phyloP scores from a whole-genome alignment of 805 yeast species.

The Lipomyces oligophaga region DNA sequence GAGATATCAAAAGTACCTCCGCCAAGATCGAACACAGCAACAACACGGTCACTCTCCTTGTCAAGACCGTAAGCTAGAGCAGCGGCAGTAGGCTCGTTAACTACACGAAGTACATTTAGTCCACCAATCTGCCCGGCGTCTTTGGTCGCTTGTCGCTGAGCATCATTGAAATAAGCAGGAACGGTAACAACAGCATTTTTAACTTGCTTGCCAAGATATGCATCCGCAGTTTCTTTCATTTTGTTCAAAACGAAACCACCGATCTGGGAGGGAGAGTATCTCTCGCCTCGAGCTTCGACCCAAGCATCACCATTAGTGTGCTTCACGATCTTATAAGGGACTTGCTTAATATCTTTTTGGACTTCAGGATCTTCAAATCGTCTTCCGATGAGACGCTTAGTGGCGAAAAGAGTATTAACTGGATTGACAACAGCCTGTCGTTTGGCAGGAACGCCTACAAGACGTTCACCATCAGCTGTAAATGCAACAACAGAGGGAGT shows the following conservation, averaged over 20 bases:
- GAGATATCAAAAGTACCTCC: constrained; percentile 99
- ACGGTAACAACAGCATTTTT: constrained; percentile 89
- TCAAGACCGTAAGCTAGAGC: constrained; percentile 94
- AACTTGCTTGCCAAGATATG: constrained; percentile 79
- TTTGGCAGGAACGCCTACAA: constrained; percentile 93
- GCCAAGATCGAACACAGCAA: constrained; percentile 96
- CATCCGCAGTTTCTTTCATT: constrained; percentile 98
- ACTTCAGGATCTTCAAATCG: constrained; percentile 87
- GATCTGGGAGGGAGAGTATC: constrained; percentile 91
- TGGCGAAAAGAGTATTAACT: constrained; percentile 88
- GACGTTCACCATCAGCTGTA: constrained; percentile 84
- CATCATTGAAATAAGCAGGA: constrained; percentile 86
- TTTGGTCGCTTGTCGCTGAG: constrained; percentile 91
- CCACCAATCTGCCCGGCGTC: constrained; percentile 98
- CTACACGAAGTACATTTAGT: constrained; percentile 81
- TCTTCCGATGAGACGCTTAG: constrained; percentile 92
- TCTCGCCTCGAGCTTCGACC: constrained; percentile 84
- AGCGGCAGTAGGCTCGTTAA: constrained; percentile 89
- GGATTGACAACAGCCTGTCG: constrained; percentile 95
- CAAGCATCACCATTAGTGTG: constrained; percentile 94
- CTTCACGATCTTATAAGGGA: constrained; percentile 86
- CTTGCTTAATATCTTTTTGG: constrained; percentile 80
- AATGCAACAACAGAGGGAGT: constrained; percentile 95
- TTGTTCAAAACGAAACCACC: constrained; percentile 92
- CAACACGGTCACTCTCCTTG: constrained; percentile 67